Evolutionary conservation across 805 yeast genomes (phyloP).

Genomic region (Limtongia smithiae): DNA sequence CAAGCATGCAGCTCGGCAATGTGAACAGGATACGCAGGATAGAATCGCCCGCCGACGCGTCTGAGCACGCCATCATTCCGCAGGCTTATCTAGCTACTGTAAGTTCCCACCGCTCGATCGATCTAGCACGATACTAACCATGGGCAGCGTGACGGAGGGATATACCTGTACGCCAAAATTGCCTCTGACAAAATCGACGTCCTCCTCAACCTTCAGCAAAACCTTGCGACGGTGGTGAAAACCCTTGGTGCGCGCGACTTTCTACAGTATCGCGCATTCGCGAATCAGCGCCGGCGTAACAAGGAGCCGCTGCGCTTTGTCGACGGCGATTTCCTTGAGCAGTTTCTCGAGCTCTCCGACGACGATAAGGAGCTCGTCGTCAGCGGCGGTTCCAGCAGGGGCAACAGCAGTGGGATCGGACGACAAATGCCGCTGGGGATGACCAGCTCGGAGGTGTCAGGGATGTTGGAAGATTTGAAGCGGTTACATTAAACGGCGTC

Average conservation of each 20-base stretch:
- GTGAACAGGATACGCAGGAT: conserved; percentile 25
- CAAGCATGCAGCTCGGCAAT: conserved; percentile 26
- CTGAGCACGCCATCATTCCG: conserved; percentile 18
- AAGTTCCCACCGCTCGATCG: conserved; percentile 2
- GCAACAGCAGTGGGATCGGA: no score
- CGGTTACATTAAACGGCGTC: conserved; percentile 21
- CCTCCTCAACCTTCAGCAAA: conserved; percentile 24
- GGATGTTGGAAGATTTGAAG: conserved; percentile 24
- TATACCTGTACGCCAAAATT: conserved; percentile 23
- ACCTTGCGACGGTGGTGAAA: conserved; percentile 16
- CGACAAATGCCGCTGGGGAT: no score
- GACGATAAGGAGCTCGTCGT: conserved; percentile 13
- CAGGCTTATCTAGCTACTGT: conserved; percentile 28
- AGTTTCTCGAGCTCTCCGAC: conserved; percentile 20
- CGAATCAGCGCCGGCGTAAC: conserved; percentile 11
- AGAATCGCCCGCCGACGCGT: conserved; percentile 1
- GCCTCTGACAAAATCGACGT: conserved; percentile 12
- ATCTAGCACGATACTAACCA: neutral
- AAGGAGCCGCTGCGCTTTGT: conserved; percentile 24
- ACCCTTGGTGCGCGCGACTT: conserved; percentile 18
- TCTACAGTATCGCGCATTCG: conserved; percentile 14
- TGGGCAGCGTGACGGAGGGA: conserved; percentile 26
- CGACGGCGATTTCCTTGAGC: conserved; percentile 29
- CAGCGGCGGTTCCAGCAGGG: no score
- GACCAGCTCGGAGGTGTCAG: conserved; percentile 9